Conservation (phyloP, 2,329 filamentous ascomycete genomes). For the Alternaria arborescens region DNA sequence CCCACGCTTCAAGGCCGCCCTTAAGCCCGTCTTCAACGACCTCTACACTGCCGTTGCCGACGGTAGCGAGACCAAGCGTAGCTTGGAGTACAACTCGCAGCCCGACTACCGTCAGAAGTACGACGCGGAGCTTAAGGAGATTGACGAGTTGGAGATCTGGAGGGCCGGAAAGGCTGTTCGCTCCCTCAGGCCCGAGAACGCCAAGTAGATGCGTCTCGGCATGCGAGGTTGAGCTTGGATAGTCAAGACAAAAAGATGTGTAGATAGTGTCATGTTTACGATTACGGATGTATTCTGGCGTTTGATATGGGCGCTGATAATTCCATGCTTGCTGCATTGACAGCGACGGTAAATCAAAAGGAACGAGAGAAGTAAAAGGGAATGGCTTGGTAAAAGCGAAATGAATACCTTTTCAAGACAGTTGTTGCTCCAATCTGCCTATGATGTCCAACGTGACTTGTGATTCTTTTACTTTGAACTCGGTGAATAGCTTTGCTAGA, state of each 20-base stretch:
- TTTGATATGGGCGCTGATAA: conserved; percentile 9
- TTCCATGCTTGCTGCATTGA: conserved; percentile 7
- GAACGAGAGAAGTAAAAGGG: conserved; percentile 14
- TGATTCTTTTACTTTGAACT: too few species aligned
- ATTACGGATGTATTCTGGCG: conserved; percentile 27
- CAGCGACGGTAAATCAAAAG: conserved; percentile 2
- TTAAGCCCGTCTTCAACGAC: conserved; percentile 98
- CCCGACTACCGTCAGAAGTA: conserved; percentile 96
- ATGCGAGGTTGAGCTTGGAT: conserved; percentile 3
- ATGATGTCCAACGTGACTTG: too few species aligned
- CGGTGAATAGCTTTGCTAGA: too few species aligned
- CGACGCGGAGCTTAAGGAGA: conserved; percentile 98
- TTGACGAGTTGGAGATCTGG: conserved; percentile 98
- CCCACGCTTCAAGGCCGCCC: conserved; percentile 93
- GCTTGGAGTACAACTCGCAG: conserved; percentile 96
- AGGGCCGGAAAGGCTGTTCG: conserved; percentile 96
- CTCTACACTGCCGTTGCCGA: conserved; percentile 93
- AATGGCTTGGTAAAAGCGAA: conserved; percentile 16
- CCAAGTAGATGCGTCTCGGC: conserved; percentile 38
- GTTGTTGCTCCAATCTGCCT: too few species aligned
- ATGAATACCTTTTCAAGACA: conserved; percentile 25
- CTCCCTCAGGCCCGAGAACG: conserved; percentile 52
- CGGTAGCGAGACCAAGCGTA: conserved; percentile 93
- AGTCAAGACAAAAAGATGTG: conserved; percentile 21
- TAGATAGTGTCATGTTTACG: conserved; percentile 38